phyloP scores from a whole-genome alignment of 352 stramenopile species.

The Thalassiosira livingstoniorum region DNA sequence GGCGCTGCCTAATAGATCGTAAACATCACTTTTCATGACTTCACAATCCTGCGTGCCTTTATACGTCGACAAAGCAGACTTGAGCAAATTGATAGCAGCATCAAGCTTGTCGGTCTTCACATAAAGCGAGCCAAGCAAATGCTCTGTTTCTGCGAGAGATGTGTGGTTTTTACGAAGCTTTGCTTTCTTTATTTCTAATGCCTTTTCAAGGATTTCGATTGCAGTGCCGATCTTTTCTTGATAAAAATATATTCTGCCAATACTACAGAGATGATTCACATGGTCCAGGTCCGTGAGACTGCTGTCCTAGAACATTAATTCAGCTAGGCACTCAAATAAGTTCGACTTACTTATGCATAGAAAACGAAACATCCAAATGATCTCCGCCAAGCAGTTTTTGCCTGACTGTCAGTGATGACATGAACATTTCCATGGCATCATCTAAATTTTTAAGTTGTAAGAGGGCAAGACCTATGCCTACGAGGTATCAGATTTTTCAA shows the following conservation, averaged over 20 bases:
- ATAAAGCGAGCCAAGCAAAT: slow-evolving; percentile 60
- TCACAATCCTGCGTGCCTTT: slow-evolving; percentile 53
- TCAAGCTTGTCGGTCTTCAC: slow-evolving; percentile 46
- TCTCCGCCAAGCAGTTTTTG: slow-evolving; percentile 38
- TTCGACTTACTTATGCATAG: slow-evolving; percentile 55
- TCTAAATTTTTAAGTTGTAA: slow-evolving; percentile 52
- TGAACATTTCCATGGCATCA: slow-evolving; percentile 48
- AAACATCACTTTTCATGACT: slow-evolving; percentile 61
- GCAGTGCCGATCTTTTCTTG: slow-evolving; percentile 51
- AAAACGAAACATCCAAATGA: slow-evolving; percentile 67
- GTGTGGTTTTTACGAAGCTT: slow-evolving; percentile 42
- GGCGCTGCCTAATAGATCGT: slow-evolving; percentile 56
- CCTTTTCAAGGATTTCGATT: slow-evolving; percentile 49
- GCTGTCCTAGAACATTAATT: too few species aligned
- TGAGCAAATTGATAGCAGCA: slow-evolving; percentile 43
- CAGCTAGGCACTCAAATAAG: background rate
- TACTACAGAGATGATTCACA: slow-evolving; percentile 21
- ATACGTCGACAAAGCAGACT: slow-evolving; percentile 54
- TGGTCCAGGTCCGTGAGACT: too few species aligned
- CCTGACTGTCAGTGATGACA: slow-evolving; percentile 45
- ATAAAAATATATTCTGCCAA: slow-evolving; percentile 61
- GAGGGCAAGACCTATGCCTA: slow-evolving; percentile 48
- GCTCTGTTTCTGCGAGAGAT: slow-evolving; percentile 56
- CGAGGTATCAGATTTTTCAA: too few species aligned
- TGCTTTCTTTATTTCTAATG: slow-evolving; percentile 58